These are phyloP conservation scores for Selaginella tamariscina DNA, from an alignment of 75 land plant species.

Conservation along the genomic window DNA sequence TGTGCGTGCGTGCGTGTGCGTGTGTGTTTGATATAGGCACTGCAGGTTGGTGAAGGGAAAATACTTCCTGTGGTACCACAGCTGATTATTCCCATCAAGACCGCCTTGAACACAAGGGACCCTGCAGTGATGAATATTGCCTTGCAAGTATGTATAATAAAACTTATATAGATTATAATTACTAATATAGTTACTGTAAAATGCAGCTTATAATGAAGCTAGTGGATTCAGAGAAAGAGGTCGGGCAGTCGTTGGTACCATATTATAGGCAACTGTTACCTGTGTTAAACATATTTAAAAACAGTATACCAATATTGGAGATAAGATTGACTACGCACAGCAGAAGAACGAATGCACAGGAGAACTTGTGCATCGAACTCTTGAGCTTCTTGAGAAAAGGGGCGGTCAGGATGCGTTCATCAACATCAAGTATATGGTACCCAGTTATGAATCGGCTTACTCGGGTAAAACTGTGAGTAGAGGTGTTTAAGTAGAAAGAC, in stretches of 20 bases:
- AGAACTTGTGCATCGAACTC: background rate
- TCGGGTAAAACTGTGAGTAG: background rate
- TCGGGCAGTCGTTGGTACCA: slow-evolving; percentile 1
- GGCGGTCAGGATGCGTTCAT: slow-evolving; percentile 10
- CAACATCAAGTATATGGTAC: slow-evolving; percentile 13
- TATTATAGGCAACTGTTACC: slow-evolving; percentile 4
- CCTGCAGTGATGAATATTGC: slow-evolving; percentile 24
- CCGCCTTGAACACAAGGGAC: slow-evolving; percentile 31
- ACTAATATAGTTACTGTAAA: background rate
- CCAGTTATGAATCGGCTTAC: slow-evolving; percentile 4
- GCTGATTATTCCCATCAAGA: slow-evolving; percentile 29
- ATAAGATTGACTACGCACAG: slow-evolving; percentile 3
- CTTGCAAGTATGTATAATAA: slow-evolving; percentile 17
- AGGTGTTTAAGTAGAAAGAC: background rate
- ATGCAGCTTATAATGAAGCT: slow-evolving; percentile 6
- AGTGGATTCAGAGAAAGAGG: background rate
- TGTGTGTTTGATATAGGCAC: background rate
- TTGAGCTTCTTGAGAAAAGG: background rate
- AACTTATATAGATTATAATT: background rate
- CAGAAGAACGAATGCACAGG: slow-evolving; percentile 2
- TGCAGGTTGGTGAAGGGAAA: slow-evolving; percentile 33
- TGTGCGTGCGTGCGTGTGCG: background rate
- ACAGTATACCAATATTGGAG: background rate
- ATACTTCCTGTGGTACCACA: slow-evolving; percentile 30
- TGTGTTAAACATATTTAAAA: background rate